Base-by-base conservation (phyloP, 495 filamentous ascomycete species). In the Pyrenula aspistea region DNA sequence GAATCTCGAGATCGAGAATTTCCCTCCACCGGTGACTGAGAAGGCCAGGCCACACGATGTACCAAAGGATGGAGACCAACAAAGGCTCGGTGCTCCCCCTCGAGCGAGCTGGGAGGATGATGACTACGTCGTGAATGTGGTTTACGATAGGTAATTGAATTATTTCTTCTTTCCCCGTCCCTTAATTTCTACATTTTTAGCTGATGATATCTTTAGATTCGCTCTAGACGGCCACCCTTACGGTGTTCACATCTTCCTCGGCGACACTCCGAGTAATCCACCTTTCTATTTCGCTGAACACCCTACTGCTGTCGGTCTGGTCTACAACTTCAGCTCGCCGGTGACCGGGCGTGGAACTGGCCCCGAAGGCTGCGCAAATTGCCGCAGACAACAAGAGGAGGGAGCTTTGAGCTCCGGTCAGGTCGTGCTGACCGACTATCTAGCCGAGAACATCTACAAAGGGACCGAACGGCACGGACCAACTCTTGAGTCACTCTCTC, bases 241-340 rank as follows among this genome's bases (percentile, higher is more conserved):
- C 31, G 31, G n/a, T 10, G 36, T 59, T 53, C 53, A 42, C 4
- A 21, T 59, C 54, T 59, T 59, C 57, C 53, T 59, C 12, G 57
- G 57, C 19, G 53, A 59, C 10, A 53, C 55, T 42, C 53, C 57
- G 24, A 19, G 22, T 10, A 11, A 23, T 3, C 12, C 12, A 8
- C 24, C 42, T 10, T 49, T 50, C 24, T 12, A 20, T 11, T 50
- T 56, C 42, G 4, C 31, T 19, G 22, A 56, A 23, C 49, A 24
- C 10, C 57, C 49, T 8, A 56, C 25, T 15, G 51, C 53, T 36
- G 53, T 59, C 49, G 53, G 57, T 22, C 21, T 49, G 12, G 49
- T 59, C 10, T 59, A 59, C 54, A 59, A 59, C 42, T 59, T 59
- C 57, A 51, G 31, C 54, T 4, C 53, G 3, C 53, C 57, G 24